phyloP scores from a whole-genome alignment of 2,329 filamentous ascomycete species.

The Colletotrichum neosansevieriae region DNA sequence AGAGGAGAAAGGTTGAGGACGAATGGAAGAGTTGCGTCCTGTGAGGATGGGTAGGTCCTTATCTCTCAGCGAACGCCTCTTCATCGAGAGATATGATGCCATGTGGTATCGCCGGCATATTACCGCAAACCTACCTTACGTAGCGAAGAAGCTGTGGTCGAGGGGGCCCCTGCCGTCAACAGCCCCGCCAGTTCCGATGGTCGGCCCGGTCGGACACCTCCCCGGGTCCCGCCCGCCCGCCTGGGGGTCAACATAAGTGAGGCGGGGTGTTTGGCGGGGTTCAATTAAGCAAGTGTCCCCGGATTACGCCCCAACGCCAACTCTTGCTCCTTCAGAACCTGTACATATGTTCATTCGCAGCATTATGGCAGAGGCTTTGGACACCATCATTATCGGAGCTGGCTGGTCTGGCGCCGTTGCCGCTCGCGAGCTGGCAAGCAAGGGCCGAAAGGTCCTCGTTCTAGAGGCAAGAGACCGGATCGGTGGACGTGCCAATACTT shows the following conservation, averaged over 20 bases:
- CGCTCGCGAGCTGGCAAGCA: conserved; percentile 29
- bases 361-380: conserved; percentile 28
- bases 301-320: not conserved
- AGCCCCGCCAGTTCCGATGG: conserved; percentile 34
- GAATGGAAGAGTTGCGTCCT: no score
- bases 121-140: conserved; percentile 7
- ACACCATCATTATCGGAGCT: conserved; percentile 39
- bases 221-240: conserved; percentile 32
- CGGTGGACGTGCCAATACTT: conserved; percentile 38
- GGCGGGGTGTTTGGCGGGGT: conserved; percentile 20
- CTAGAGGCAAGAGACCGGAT: conserved; percentile 39
- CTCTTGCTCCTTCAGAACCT: not conserved
- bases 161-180: not conserved
- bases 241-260: conserved; percentile 4
- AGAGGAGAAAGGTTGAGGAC: no score
- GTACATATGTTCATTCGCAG: conserved; percentile 29
- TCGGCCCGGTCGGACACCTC: conserved; percentile 39
- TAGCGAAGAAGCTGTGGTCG: not conserved
- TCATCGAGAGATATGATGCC: conserved; percentile 14
- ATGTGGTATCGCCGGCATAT: conserved; percentile 13
- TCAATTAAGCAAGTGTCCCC: conserved; percentile 13
- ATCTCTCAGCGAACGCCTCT: conserved; percentile 14
- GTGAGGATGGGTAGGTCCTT: not conserved
- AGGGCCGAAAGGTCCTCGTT: conserved; percentile 34
- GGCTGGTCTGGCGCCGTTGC: conserved; percentile 36